These are phyloP conservation scores for Saccharomyces pastorianus DNA, from an alignment of 1,139 yeast species.

Conservation along the genomic window DNA sequence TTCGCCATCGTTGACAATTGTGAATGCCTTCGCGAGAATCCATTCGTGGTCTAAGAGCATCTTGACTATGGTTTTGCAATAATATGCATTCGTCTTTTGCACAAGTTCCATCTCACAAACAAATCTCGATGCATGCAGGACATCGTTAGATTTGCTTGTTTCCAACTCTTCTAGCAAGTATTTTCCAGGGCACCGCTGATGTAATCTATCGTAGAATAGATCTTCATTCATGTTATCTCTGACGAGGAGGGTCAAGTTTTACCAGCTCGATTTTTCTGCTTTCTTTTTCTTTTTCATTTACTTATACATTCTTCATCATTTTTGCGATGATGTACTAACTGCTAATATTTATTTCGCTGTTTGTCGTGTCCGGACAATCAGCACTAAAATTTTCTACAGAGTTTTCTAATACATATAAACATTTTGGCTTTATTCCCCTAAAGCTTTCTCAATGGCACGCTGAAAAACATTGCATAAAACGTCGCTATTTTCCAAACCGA, in stretches of 20 bases:
- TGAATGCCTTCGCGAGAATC: constrained; percentile 13
- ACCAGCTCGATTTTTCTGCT: not conserved
- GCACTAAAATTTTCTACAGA: not conserved
- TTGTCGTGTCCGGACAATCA: not conserved
- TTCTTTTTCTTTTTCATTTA: not conserved
- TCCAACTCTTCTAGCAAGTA: constrained; percentile 5
- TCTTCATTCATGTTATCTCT: not conserved
- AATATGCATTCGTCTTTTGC: constrained; percentile 38
- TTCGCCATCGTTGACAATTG: constrained; percentile 10
- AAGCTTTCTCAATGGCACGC: constrained; percentile 40
- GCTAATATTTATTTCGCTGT: not conserved
- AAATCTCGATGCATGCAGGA: constrained; percentile 7
- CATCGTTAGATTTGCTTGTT: constrained; percentile 1
- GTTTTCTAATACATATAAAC: not conserved
- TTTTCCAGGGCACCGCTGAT: constrained; percentile 12
- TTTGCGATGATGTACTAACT: not conserved
- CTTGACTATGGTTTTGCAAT: constrained; percentile 41
- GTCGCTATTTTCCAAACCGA: constrained; percentile 56
- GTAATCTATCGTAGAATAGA: constrained; percentile 11
- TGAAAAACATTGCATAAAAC: constrained; percentile 40
- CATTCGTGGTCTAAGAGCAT: constrained; percentile 31
- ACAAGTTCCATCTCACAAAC: constrained; percentile 11
- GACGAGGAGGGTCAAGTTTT: not conserved
- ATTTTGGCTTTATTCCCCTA: not conserved
- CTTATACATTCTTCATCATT: not conserved